Evolutionary conservation across 768 basidiomycete species (phyloP).

Genomic region (Filobasidium floriforme): DNA sequence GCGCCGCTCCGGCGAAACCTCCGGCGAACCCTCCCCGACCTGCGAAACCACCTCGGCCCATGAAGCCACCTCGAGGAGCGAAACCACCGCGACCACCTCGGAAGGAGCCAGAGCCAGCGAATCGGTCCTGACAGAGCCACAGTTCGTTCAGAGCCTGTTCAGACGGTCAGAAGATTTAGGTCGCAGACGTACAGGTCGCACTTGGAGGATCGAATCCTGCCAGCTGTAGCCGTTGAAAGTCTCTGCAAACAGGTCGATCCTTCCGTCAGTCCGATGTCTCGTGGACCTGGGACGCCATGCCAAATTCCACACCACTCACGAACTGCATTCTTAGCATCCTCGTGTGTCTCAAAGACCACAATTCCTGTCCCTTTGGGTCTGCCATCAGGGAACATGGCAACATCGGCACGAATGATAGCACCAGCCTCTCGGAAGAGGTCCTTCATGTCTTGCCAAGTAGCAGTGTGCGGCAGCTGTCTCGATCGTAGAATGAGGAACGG

Average conservation of each 20-base stretch:
- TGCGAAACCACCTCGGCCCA: slow-evolving; percentile 43
- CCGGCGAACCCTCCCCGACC: too few species aligned
- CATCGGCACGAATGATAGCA: slow-evolving; percentile 89
- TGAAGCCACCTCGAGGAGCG: slow-evolving; percentile 46
- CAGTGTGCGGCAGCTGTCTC: slow-evolving; percentile 78
- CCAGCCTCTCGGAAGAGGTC: slow-evolving; percentile 94
- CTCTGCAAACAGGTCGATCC: slow-evolving; percentile 47
- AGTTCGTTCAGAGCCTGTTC: neutral
- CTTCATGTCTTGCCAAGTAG: slow-evolving; percentile 98
- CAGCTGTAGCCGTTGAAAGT: slow-evolving; percentile 98
- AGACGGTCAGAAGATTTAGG: neutral
- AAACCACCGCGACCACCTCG: slow-evolving; percentile 52
- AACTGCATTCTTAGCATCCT: slow-evolving; percentile 86
- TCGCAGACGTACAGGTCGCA: slow-evolving; percentile 65
- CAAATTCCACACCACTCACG: slow-evolving; percentile 51
- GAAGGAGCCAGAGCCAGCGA: slow-evolving; percentile 52
- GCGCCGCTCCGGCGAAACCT: slow-evolving; percentile 56
- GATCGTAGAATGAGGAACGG: neutral
- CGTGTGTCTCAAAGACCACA: slow-evolving; percentile 83
- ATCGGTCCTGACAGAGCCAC: slow-evolving; percentile 31
- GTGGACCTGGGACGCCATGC: neutral
- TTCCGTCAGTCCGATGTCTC: neutral
- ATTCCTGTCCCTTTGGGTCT: slow-evolving; percentile 95
- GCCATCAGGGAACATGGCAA: slow-evolving; percentile 78
- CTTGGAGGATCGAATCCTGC: slow-evolving; percentile 91